Evolutionary conservation across 2,329 filamentous ascomycete genomes (phyloP).

Genomic region (Hypocreales sp.): DNA sequence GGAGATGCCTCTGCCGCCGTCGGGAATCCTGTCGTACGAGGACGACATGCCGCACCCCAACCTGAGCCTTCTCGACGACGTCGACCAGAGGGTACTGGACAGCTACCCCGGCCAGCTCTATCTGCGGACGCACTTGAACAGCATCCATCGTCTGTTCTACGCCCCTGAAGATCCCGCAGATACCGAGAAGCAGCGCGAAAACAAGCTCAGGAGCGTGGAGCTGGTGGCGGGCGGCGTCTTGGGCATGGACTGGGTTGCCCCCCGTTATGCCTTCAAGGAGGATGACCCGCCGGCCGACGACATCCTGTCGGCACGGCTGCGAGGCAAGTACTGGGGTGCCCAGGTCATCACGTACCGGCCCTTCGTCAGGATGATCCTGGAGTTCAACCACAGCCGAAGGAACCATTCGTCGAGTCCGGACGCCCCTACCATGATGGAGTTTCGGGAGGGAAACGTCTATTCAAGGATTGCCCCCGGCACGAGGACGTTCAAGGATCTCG

Average conservation of each 20-base stretch:
- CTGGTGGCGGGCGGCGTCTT: slow-evolving; percentile 27
- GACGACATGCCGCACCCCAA: slow-evolving; percentile 53
- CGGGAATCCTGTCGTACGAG: slow-evolving; percentile 44
- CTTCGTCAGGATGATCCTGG: slow-evolving; percentile 44
- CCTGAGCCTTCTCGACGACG: slow-evolving; percentile 25
- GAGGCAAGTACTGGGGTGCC: slow-evolving; percentile 90
- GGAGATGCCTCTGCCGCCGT: slow-evolving; percentile 54
- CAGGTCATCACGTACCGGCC: slow-evolving; percentile 80
- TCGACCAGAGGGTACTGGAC: slow-evolving; percentile 32
- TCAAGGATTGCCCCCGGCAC: slow-evolving; percentile 21
- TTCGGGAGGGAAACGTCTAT: slow-evolving; percentile 18
- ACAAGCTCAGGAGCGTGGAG: slow-evolving; percentile 30
- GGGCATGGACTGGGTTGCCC: slow-evolving; percentile 29
- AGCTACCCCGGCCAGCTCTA: slow-evolving; percentile 50
- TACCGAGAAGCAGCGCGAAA: slow-evolving; percentile 9
- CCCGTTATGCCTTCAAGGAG: slow-evolving; percentile 42
- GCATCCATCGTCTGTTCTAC: slow-evolving; percentile 43
- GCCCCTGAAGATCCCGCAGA: slow-evolving; percentile 23
- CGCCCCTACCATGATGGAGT: slow-evolving; percentile 17
- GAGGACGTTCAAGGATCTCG: slow-evolving; percentile 22
- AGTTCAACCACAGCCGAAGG: slow-evolving; percentile 24
- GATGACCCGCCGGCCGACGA: slow-evolving; percentile 55
- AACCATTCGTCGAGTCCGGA: slow-evolving; percentile 18
- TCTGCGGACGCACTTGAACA: slow-evolving; percentile 48
- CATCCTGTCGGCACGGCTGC: slow-evolving; percentile 68